Base-by-base conservation (phyloP, 345 rosid species). In the Gossypium arboreum region DNA sequence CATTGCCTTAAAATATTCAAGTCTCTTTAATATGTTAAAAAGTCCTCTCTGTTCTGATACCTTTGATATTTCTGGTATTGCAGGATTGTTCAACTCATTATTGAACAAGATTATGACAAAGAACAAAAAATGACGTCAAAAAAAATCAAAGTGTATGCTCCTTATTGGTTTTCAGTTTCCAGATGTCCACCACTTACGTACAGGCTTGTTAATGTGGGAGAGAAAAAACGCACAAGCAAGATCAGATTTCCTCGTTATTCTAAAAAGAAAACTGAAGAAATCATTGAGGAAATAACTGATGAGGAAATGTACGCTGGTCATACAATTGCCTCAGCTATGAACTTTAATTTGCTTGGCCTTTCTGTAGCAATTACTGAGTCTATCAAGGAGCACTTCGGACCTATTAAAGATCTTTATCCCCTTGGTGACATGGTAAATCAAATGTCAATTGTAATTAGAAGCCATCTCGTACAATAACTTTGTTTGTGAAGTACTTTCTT, bases 311-410 rank as follows among this genome's bases (percentile, higher is more conserved):
- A 80, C 78, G 89, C 86, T 81, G 98, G 97, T 66, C 81, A 83
- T 85, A 92, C 97, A 64, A 92, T 94, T 84, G 97, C 94, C 79
- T 94, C 98, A 39, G 88, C 91, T 55, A 76, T 94, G 83, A 94
- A 94, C 85, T 94, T 94, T 78, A 91, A 88, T 50, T 18, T 75
- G 41, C 70, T 85, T 77, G 91, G 95, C 62, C 85, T 94, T 12
- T 91, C 95, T 73, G 93, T 85, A 62, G 87, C 97, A 58, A 74
- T 92, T 78, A 70, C 85, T 73, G 86, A 79, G 52, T 74, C 83
- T 72, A 82, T 84, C 76, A 79, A 77, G 74, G 90, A 85, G 71
- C 85, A 75, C 68, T 81, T 85, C 82, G 98, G 95, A 78, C 95
- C 97, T 25, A 79, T 84, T 73, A 90, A 88, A 77, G 91, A 91